These are phyloP conservation scores for Dictyophora rubrovolvata DNA, from an alignment of 768 basidiomycete species.

Conservation along the genomic window DNA sequence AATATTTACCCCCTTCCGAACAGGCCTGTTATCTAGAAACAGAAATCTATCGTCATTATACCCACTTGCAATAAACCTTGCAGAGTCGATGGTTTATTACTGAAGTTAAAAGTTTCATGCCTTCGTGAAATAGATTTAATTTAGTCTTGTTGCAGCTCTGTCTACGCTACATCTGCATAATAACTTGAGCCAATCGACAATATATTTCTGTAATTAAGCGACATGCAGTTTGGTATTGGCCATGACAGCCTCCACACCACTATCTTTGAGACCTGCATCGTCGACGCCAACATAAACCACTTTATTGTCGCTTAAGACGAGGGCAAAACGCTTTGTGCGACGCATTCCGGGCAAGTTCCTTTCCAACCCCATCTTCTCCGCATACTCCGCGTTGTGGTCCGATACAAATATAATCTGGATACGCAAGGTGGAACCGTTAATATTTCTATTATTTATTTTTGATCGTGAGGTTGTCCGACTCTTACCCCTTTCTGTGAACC, in stretches of 20 bases:
- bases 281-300: slow-evolving; percentile 33
- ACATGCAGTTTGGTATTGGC: slow-evolving; percentile 10
- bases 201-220: background rate
- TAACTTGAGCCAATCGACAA: background rate
- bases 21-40: background rate
- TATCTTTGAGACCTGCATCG: slow-evolving; percentile 39
- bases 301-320: slow-evolving; percentile 19
- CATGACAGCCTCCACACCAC: slow-evolving; percentile 48
- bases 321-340: slow-evolving; percentile 38
- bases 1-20: background rate
- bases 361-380: slow-evolving; percentile 27
- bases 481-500: slow-evolving; percentile 16
- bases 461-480: no score
- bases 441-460: no score
- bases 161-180: no score
- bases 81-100: no score
- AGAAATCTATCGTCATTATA: background rate
- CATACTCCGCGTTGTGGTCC: slow-evolving; percentile 48
- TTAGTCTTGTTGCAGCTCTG: no score
- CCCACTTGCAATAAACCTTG: no score
- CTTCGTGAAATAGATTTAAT: no score
- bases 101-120: no score
- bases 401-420: slow-evolving; percentile 48
- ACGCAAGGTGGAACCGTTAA: background rate
- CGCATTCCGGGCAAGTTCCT: slow-evolving; percentile 1